phyloP scores from a whole-genome alignment of 2,329 filamentous ascomycete species.

The Xylariales sp. region DNA sequence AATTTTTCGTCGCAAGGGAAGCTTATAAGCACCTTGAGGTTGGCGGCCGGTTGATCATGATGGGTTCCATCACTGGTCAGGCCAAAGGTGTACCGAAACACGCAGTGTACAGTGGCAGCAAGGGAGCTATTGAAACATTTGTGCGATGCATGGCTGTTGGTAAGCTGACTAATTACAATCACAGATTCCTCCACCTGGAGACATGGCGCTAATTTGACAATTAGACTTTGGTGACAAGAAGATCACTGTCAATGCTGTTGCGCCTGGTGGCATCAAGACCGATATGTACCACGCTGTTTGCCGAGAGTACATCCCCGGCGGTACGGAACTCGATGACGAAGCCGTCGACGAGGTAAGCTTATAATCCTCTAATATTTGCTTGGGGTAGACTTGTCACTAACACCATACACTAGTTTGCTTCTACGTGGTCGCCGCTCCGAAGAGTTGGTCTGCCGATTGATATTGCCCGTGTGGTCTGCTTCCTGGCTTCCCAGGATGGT shows the following conservation, averaged over 20 bases:
- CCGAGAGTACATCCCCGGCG: slow-evolving; percentile 58
- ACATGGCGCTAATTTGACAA: neutral
- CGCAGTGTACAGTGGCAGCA: slow-evolving; percentile 68
- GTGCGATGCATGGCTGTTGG: slow-evolving; percentile 69
- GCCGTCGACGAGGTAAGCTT: slow-evolving; percentile 50
- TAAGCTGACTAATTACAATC: slow-evolving; percentile 27
- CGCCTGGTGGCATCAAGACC: slow-evolving; percentile 63
- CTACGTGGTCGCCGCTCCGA: slow-evolving; percentile 59
- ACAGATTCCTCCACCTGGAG: neutral
- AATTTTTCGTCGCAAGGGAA: slow-evolving; percentile 69
- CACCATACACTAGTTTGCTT: slow-evolving; percentile 45
- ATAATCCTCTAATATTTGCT: neutral
- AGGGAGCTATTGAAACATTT: slow-evolving; percentile 74
- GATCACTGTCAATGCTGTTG: slow-evolving; percentile 64
- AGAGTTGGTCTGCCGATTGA: slow-evolving; percentile 65
- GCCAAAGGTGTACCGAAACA: slow-evolving; percentile 66
- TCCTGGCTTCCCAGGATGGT: slow-evolving; percentile 42
- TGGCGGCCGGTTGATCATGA: slow-evolving; percentile 67
- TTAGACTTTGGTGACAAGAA: slow-evolving; percentile 60
- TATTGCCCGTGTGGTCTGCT: slow-evolving; percentile 61
- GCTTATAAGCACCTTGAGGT: slow-evolving; percentile 66
- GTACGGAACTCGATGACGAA: slow-evolving; percentile 50
- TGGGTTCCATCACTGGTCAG: slow-evolving; percentile 66
- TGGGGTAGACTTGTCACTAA: neutral
- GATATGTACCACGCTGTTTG: slow-evolving; percentile 65